Evolutionary conservation across 2,329 filamentous ascomycete species (phyloP).

Genomic region (Cytospora leucostoma): DNA sequence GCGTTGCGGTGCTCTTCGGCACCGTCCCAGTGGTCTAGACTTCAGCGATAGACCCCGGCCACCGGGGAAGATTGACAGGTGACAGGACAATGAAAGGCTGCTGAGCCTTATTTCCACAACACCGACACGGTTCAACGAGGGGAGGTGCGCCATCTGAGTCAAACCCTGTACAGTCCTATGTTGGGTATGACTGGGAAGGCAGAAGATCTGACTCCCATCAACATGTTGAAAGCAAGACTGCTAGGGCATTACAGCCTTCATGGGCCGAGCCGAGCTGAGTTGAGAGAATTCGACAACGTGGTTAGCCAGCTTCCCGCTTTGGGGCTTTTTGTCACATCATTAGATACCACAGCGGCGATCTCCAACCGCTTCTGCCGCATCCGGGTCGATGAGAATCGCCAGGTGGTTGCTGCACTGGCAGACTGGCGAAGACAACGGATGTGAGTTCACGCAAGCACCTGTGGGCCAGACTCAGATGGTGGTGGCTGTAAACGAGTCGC

Average conservation of each 20-base stretch:
- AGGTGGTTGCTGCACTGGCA: neutral
- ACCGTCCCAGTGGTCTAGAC: neutral
- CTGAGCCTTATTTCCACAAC: neutral
- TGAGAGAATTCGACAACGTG: neutral
- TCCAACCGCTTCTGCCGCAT: neutral
- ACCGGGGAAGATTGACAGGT: neutral
- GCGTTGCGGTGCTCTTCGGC: neutral
- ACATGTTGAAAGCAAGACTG: no score
- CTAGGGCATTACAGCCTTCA: no score
- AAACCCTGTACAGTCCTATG: no score
- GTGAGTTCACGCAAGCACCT: neutral
- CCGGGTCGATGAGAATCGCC: neutral
- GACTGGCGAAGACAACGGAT: neutral
- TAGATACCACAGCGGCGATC: neutral
- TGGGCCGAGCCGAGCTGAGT: neutral
- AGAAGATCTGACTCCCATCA: no score
- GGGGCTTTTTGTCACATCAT: neutral
- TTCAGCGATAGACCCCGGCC: neutral
- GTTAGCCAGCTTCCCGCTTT: neutral
- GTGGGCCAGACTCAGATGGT: neutral
- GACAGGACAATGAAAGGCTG: neutral
- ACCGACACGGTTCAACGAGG: neutral
- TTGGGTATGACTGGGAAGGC: no score
- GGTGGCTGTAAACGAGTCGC: neutral
- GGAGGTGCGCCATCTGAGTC: no score